Evolutionary conservation across 768 basidiomycete species (phyloP).

Genomic region (Rhizopogon sp.): DNA sequence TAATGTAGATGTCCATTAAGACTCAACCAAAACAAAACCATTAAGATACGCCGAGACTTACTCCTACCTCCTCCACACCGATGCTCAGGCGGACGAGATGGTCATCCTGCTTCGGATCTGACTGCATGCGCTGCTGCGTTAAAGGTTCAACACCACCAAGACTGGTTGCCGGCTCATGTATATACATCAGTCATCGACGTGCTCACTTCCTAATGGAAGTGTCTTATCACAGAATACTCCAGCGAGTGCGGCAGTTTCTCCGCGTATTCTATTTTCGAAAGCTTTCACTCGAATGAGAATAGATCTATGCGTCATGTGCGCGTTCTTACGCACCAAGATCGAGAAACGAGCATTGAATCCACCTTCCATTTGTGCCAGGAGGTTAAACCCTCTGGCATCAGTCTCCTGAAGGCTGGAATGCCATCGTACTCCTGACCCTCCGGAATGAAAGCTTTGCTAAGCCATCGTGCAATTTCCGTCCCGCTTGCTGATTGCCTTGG

Average conservation of each 20-base stretch:
- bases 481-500: conserved; percentile 75
- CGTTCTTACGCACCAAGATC: conserved; percentile 43
- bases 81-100: conserved; percentile 70
- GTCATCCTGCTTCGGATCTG: conserved; percentile 62
- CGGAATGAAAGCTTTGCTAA: conserved; percentile 45
- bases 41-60: conserved; percentile 20
- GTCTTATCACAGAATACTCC: conserved; percentile 66
- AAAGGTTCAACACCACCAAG: conserved; percentile 85
- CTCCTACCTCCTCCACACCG: conserved; percentile 80
- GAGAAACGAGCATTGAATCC: conserved; percentile 76
- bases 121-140: conserved; percentile 63
- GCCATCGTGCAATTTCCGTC: conserved; percentile 69
- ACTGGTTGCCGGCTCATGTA: conserved; percentile 68
- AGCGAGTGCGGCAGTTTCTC: conserved; percentile 53
- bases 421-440: conserved; percentile 54
- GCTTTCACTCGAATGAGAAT: conserved; percentile 27
- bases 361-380: conserved; percentile 65
- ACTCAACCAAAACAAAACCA: conserved; percentile 3
- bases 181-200: conserved; percentile 1
- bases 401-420: conserved; percentile 73
- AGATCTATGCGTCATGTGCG: not conserved
- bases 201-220: not conserved
- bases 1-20: conserved; percentile 18
- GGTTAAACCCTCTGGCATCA: conserved; percentile 58
- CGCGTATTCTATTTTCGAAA: conserved; percentile 49